Evolutionary conservation across 2,329 filamentous ascomycete genomes (phyloP).

Genomic region (Huntiella moniliformis): DNA sequence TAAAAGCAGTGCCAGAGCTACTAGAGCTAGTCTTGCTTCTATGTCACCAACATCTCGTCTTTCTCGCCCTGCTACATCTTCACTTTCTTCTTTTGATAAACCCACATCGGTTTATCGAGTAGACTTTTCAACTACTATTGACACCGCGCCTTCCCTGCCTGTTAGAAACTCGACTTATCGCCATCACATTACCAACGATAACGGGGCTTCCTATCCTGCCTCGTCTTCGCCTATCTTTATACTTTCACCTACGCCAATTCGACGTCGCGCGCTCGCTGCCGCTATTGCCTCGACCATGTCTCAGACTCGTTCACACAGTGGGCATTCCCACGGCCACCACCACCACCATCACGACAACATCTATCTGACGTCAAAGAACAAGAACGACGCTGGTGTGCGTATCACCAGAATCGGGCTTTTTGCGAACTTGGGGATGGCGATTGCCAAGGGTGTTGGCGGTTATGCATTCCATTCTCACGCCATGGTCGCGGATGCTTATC

Average conservation of each 20-base stretch:
- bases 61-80: not conserved
- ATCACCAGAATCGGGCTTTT: slow-evolving; percentile 40
- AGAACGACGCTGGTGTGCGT: slow-evolving; percentile 47
- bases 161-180: not conserved
- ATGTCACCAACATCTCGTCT: too few relatives aligned
- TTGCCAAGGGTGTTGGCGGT: slow-evolving; percentile 81
- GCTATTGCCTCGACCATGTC: slow-evolving; percentile 4
- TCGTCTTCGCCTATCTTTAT: slow-evolving; percentile 9
- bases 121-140: slow-evolving; percentile 5
- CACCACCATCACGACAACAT: slow-evolving; percentile 83
- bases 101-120: not conserved
- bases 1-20: too few relatives aligned
- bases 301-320: slow-evolving; percentile 7
- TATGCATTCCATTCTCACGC: slow-evolving; percentile 91
- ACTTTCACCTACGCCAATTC: slow-evolving; percentile 3
- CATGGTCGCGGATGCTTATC: slow-evolving; percentile 83
- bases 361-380: slow-evolving; percentile 76
- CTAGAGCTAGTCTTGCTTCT: too few relatives aligned
- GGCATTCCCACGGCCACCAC: slow-evolving; percentile 30
- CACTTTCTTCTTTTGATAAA: not conserved
- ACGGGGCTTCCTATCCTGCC: slow-evolving; percentile 12
- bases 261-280: slow-evolving; percentile 5
- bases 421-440: slow-evolving; percentile 84
- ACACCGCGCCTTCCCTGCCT: not conserved
- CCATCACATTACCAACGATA: not conserved